Evolutionary conservation across 2,329 filamentous ascomycete species (phyloP), one percentile per base, ranked within the genome.

Genomic region (Cladobotryum mycophilum): DNA sequence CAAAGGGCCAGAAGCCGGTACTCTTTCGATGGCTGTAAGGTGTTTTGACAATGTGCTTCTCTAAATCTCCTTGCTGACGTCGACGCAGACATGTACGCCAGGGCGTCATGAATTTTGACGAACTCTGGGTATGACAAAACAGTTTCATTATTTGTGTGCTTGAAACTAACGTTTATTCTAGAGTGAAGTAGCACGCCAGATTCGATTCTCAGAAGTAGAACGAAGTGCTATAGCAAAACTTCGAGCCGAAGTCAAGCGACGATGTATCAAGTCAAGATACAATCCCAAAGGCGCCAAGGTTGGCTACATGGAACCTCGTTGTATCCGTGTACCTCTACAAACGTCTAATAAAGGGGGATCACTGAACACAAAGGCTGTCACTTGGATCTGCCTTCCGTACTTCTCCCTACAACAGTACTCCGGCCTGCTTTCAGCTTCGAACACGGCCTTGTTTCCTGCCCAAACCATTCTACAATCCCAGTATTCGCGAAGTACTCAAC

Each of bases 351-450:
- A 59, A 35, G 61, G 60, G 20, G 55, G 60, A 20, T 33, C 50
- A 1, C 43, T 54, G 5, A 51, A 57, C 2, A 45, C 46, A 36
- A 44, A 53, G 9, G 47, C 56, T 1, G 63, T 64, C 0, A 66
- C 64, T 17, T 76, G 73, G 73, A 55, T 75, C 3, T 75, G 70
- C 30, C 59, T 76, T 13, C 75, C 75, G 0, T 77, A 76, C 53
- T 76, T 78, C 54, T 67, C 66, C 2, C 64, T 77, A 0, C 67
- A 74, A 46, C 64, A 66, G 20, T 76, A 75, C 50, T 68, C 68
- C 0, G 71, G 70, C 2, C 56, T 72, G 2, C 58, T 63, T 2
- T 60, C 61, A 5, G 62, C 62, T 1, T 61, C 64, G 1, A 64
- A 59, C 22, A 42, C 62, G 6, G 61, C 62, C 5, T 60, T 64